These are phyloP conservation scores for Blastocystis sp. DNA, from an alignment of 352 stramenopile species.

Conservation along the genomic window DNA sequence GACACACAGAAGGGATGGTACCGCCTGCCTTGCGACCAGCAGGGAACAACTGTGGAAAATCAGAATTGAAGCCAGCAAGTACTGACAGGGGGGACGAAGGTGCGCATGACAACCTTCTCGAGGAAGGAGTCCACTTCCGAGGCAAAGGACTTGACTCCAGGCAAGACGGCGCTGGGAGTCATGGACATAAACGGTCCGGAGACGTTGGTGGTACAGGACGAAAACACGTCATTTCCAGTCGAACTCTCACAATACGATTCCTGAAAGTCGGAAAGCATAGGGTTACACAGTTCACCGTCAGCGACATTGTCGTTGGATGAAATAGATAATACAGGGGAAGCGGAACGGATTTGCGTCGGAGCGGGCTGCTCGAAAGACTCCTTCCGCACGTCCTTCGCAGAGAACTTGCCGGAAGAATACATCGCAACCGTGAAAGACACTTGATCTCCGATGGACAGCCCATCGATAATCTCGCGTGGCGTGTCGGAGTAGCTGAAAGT, in stretches of 20 bases:
- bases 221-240: not conserved
- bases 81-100: not conserved
- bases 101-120: slow-evolving; percentile 44
- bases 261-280: no score
- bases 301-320: slow-evolving; percentile 1
- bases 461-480: not conserved
- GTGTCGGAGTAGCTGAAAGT: slow-evolving; percentile 56
- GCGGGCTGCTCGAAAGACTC: not conserved
- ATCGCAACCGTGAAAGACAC: slow-evolving; percentile 47
- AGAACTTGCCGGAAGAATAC: slow-evolving; percentile 63
- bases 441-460: slow-evolving; percentile 14
- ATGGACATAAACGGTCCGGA: not conserved
- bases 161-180: not conserved
- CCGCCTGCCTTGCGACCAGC: not conserved
- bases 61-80: slow-evolving; percentile 59
- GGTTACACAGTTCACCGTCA: not conserved
- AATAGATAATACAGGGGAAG: slow-evolving; percentile 38
- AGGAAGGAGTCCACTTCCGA: slow-evolving; percentile 50
- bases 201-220: not conserved
- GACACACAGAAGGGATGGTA: not conserved
- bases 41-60: slow-evolving; percentile 21
- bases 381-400: slow-evolving; percentile 27
- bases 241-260: not conserved
- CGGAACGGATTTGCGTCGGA: not conserved
- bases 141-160: not conserved